Conservation (phyloP, 768 basidiomycete species). For the Hydnum rufescens region DNA sequence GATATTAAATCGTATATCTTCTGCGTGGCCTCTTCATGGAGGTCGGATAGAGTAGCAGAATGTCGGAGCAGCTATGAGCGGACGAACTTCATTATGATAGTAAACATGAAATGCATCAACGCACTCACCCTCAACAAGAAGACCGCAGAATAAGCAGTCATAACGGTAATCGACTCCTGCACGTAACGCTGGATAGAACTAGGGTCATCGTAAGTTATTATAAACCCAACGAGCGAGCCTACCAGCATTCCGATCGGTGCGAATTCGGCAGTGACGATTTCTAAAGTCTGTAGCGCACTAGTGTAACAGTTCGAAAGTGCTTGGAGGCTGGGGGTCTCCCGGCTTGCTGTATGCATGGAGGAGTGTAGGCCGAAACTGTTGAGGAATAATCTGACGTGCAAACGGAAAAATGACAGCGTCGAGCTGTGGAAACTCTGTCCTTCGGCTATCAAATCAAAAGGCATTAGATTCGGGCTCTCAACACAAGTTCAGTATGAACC, state of each 20-base stretch:
- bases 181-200: conserved; percentile 41
- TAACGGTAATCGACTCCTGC: conserved; percentile 66
- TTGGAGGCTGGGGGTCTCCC: conserved; percentile 39
- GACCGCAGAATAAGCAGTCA: conserved; percentile 74
- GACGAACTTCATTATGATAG: background rate
- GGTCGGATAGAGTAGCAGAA: conserved; percentile 33
- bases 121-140: conserved; percentile 47
- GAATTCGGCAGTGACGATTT: conserved; percentile 56
- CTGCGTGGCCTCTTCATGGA: conserved; percentile 38
- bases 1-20: conserved; percentile 48
- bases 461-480: background rate
- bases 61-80: conserved; percentile 42
- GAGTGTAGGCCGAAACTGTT: conserved; percentile 68
- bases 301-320: conserved; percentile 54
- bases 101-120: background rate
- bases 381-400: conserved; percentile 62
- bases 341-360: conserved; percentile 34
- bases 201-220: conserved; percentile 6
- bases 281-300: conserved; percentile 50
- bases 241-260: conserved; percentile 56
- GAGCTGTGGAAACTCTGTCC: conserved; percentile 61
- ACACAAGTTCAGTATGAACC: conserved; percentile 22
- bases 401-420: conserved; percentile 53
- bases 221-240: conserved; percentile 13
- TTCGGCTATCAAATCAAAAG: conserved; percentile 25